phyloP scores from a whole-genome alignment of 345 rosid species.

The Gossypium stocksii region DNA sequence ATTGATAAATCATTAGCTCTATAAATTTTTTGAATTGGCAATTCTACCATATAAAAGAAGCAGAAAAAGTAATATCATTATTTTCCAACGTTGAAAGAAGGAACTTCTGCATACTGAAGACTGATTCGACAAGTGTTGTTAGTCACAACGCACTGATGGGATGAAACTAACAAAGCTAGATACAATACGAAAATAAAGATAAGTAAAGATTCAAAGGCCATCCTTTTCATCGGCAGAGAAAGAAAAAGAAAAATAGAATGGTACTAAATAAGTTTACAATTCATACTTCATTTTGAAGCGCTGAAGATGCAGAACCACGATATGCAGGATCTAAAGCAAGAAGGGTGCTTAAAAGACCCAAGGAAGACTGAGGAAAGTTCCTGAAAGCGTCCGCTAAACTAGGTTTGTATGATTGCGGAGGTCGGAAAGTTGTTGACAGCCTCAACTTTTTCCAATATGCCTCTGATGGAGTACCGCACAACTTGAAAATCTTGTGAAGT shows the following conservation, averaged over 20 bases:
- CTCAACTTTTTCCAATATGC: conserved; percentile 77
- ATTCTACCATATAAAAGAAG: conserved; percentile 1
- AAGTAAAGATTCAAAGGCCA: neutral
- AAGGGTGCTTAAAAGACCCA: conserved; percentile 49
- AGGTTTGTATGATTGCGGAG: conserved; percentile 42
- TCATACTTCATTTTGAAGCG: conserved; percentile 38
- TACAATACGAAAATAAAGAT: neutral
- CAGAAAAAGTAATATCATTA: neutral
- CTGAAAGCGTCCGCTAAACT: conserved; percentile 31
- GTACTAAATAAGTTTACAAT: neutral
- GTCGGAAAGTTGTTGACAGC: conserved; percentile 56
- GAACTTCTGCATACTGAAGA: neutral
- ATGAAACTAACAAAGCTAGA: conserved; percentile 2
- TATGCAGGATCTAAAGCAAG: conserved; percentile 53
- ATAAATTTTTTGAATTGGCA: neutral
- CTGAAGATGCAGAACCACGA: conserved; percentile 47
- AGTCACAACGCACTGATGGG: neutral
- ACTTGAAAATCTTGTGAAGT: conserved; percentile 73
- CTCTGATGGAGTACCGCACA: conserved; percentile 85
- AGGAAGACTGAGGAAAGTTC: conserved; percentile 44
- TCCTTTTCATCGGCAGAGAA: neutral
- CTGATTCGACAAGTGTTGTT: conserved; percentile 1
- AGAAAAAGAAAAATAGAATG: neutral
- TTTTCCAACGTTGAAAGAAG: neutral
- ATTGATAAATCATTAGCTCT: neutral